phyloP scores from a whole-genome alignment of 75 land plant species.

The Sequoiadendron giganteum region DNA sequence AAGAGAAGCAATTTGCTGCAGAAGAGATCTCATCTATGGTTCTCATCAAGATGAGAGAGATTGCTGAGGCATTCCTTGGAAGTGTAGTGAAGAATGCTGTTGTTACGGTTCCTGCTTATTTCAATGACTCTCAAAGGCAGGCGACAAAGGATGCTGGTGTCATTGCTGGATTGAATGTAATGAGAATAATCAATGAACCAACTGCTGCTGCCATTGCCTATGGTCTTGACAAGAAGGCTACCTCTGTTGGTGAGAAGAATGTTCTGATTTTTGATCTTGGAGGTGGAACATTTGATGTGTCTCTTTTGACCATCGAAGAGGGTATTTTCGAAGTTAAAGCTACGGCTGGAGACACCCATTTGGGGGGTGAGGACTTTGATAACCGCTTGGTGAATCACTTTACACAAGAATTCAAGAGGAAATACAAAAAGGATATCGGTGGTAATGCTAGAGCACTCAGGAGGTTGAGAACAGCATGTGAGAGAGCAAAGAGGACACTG shows the following conservation, averaged over 20 bases:
- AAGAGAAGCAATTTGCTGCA: conserved; percentile 42
- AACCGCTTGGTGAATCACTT: conserved; percentile 51
- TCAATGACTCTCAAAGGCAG: conserved; percentile 49
- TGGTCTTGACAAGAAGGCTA: conserved; percentile 56
- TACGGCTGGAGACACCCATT: conserved; percentile 45
- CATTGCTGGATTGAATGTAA: conserved; percentile 45
- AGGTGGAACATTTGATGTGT: conserved; percentile 49
- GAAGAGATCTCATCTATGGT: conserved; percentile 59
- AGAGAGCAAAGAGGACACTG: conserved; percentile 51
- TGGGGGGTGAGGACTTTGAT: conserved; percentile 50
- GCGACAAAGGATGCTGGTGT: conserved; percentile 54
- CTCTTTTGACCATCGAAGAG: conserved; percentile 47
- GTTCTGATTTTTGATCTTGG: conserved; percentile 49
- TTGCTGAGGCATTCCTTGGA: conserved; percentile 42
- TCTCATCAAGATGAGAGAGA: conserved; percentile 45
- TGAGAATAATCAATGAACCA: conserved; percentile 55
- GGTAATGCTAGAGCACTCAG: conserved; percentile 44
- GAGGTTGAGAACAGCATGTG: conserved; percentile 42
- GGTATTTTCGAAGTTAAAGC: conserved; percentile 49
- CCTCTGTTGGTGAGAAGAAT: conserved; percentile 44
- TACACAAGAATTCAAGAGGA: conserved; percentile 50
- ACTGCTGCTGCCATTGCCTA: conserved; percentile 72
- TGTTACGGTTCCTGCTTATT: conserved; percentile 49
- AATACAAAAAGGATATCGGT: conserved; percentile 47
- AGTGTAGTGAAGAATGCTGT: conserved; percentile 39